These are phyloP conservation scores for Neoboletus subvelutipes DNA, from an alignment of 768 basidiomycete species.

Conservation along the genomic window DNA sequence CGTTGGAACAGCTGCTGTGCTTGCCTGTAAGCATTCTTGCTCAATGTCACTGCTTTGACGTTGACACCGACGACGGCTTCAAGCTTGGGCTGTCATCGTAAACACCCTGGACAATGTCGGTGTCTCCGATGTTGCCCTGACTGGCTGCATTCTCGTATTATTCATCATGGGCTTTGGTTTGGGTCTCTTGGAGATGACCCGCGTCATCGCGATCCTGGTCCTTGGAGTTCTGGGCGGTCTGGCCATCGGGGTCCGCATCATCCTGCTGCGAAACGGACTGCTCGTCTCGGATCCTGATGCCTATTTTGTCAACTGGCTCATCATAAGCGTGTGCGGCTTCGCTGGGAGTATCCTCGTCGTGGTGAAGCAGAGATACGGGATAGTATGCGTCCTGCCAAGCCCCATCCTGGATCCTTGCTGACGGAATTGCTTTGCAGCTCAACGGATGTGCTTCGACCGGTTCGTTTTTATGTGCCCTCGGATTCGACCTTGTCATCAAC, in stretches of 20 bases:
- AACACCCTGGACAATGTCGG: slow-evolving; percentile 52
- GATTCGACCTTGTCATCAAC: slow-evolving; percentile 55
- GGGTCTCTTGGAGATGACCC: slow-evolving; percentile 53
- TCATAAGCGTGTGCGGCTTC: slow-evolving; percentile 47
- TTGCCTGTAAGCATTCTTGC: slow-evolving; percentile 40
- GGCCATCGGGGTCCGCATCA: slow-evolving; percentile 54
- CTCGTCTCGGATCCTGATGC: slow-evolving; percentile 38
- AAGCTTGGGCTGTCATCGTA: slow-evolving; percentile 64
- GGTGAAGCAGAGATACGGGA: slow-evolving; percentile 45
- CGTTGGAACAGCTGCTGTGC: slow-evolving; percentile 48
- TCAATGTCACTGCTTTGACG: not conserved
- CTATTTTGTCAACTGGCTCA: slow-evolving; percentile 52
- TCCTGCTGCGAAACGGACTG: slow-evolving; percentile 49
- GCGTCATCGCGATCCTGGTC: slow-evolving; percentile 44
- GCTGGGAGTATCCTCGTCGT: slow-evolving; percentile 43
- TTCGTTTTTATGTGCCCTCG: slow-evolving; percentile 57
- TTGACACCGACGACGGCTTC: not conserved
- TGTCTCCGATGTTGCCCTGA: slow-evolving; percentile 52
- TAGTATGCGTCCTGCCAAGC: slow-evolving; percentile 40
- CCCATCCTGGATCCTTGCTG: not conserved
- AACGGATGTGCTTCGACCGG: slow-evolving; percentile 57
- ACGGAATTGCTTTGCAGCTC: slow-evolving; percentile 31
- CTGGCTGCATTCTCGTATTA: slow-evolving; percentile 46
- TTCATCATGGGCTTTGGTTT: slow-evolving; percentile 52
- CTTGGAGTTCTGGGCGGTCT: slow-evolving; percentile 56